Evolutionary conservation across 768 basidiomycete genomes (phyloP).

Genomic region (Suillus bovinus): DNA sequence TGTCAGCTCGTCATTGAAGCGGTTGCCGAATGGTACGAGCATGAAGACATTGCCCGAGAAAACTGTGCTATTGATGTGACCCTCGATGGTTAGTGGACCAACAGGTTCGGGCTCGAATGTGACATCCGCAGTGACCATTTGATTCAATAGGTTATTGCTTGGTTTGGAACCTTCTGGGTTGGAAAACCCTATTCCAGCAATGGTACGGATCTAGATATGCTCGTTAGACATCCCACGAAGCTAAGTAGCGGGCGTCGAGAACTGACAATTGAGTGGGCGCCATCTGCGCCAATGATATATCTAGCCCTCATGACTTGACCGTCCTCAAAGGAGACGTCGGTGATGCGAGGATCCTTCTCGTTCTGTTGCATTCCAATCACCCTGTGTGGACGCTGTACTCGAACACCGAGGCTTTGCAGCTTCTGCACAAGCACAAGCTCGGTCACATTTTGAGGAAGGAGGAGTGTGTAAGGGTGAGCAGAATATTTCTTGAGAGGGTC

Average conservation of each 20-base stretch:
- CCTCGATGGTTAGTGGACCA: constrained; percentile 1
- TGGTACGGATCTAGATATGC: constrained; percentile 40
- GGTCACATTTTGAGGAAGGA: constrained; percentile 45
- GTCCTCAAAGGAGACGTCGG: constrained; percentile 46
- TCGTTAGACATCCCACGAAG: neutral
- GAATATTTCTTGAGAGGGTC: constrained; percentile 39
- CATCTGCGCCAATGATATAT: constrained; percentile 55
- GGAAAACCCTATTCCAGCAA: constrained; percentile 41
- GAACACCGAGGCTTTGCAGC: constrained; percentile 35
- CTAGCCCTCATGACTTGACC: constrained; percentile 43
- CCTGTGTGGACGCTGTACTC: constrained; percentile 39
- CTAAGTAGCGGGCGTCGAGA: neutral
- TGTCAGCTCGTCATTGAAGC: neutral
- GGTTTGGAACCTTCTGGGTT: constrained; percentile 39
- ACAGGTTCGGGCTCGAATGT: constrained; percentile 34
- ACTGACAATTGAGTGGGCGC: constrained; percentile 45
- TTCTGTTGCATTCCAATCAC: constrained; percentile 38
- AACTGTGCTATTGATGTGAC: constrained; percentile 24
- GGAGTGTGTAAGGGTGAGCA: constrained; percentile 43
- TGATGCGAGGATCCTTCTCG: constrained; percentile 26
- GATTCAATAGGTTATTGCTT: constrained; percentile 26
- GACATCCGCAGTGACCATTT: constrained; percentile 50
- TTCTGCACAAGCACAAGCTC: constrained; percentile 41
- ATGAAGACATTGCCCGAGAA: constrained; percentile 34
- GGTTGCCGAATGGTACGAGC: constrained; percentile 31